A percentile compares a stretch with the other conserved stretches of the same genome.
These are phyloP conservation scores for Rhipidocladum racemiflorum DNA, from an alignment of 176 grass and related monocot species.

Conservation along the genomic window DNA sequence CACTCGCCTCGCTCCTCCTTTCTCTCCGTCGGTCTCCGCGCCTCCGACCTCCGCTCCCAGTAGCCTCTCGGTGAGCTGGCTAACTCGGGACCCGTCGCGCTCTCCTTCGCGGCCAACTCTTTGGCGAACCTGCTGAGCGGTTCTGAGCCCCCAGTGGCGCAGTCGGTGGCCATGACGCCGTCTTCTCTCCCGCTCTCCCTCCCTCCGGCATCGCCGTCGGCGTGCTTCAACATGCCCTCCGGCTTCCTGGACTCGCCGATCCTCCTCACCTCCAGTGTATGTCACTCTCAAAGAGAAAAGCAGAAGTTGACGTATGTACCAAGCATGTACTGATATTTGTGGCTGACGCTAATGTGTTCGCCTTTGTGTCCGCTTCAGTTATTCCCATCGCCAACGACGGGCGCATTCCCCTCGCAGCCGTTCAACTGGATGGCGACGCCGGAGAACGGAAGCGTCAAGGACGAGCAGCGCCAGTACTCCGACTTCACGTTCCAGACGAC, in stretches of 20 bases:
- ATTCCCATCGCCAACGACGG: conserved; percentile 73
- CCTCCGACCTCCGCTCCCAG: conserved; percentile 36
- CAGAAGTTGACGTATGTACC: neutral
- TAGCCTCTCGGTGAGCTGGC: conserved; percentile 27
- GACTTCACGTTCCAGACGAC: conserved; percentile 75
- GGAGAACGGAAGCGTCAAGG: conserved; percentile 39
- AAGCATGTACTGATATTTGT: neutral
- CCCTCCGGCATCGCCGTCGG: conserved; percentile 52
- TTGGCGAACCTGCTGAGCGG: conserved; percentile 31
- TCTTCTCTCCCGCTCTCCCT: conserved; percentile 57
- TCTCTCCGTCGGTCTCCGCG: neutral
- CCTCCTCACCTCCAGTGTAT: conserved; percentile 63
- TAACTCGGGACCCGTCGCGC: conserved; percentile 32
- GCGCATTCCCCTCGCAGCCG: conserved; percentile 50
- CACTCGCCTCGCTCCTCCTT: neutral
- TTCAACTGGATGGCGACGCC: conserved; percentile 55
- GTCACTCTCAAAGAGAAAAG: neutral
- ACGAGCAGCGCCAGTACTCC: conserved; percentile 44
- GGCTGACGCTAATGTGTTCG: neutral
- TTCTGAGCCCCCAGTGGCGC: neutral
- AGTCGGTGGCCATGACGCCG: conserved; percentile 28
- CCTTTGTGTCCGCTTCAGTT: conserved; percentile 38
- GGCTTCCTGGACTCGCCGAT: conserved; percentile 72
- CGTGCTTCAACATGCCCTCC: conserved; percentile 46
- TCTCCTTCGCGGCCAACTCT: conserved; percentile 46